Evolutionary conservation across 1,284 basidiomycete genomes (phyloP), one percentile per base, ranked within the genome.

Genomic region (Tilletia walkeri): DNA sequence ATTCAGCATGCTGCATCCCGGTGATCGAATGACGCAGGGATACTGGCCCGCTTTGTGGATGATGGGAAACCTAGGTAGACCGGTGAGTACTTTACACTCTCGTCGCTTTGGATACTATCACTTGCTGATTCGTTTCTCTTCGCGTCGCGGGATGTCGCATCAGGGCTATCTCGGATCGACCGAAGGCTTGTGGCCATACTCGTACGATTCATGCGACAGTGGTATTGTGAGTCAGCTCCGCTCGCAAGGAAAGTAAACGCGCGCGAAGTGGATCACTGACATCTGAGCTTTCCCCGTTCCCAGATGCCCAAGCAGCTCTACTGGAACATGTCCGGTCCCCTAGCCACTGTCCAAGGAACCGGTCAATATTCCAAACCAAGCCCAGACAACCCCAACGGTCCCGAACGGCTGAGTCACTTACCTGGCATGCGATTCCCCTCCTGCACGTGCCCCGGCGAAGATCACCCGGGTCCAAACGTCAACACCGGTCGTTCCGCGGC

Each of bases 21-120:
- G 73, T 4, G 53, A 63, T 9, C 66, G 47, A 9, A 18, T 48
- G 16, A 70, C 71, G 9, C 36, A 20, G 18, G 73, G 73, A 4
- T 74, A 74, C 65, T 74, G 73, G 73, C 73, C 73, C 18, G 73
- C 67, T 9, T 49, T 68, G 18, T 73, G 72, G 72, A 54, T 68
- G 67, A 71, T 73, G 68, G 72, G 70, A 24, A 73, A 73, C 47
- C 47, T 73, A 9, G 72, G 72, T 30, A 47, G 66, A n/a, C 49
- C 53, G 39, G 41, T 45, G 41, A 7, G 41, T 45, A 14, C 41
- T 45, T 45, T 3, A n/a, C 41, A 30, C 24, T 30, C 2, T 30
- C 24, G 24, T 30, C 1, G 24, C 24, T 30, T 30, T 30, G 24
- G 24, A 1, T 30, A 30, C 24, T 30, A 30, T 30, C 24, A 30